Evolutionary conservation across 2,329 filamentous ascomycete genomes (phyloP), one percentile per base, ranked within the genome.

Genomic region (Fusarium sp.): DNA sequence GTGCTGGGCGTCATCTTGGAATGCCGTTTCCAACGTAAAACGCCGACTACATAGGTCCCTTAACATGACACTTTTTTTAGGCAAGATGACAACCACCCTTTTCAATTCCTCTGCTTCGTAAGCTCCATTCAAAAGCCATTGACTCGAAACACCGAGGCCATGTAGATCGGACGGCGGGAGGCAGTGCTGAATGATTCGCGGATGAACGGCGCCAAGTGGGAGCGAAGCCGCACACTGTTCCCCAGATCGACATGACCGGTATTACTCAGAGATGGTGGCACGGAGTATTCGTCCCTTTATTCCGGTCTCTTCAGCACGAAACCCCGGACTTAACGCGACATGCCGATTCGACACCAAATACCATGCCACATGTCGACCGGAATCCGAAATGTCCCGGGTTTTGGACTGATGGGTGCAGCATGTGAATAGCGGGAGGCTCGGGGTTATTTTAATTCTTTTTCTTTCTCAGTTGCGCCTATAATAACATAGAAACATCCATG

Each of bases 321-420:
- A 31, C 22, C 49, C 62, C 66, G 66, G 66, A 70, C 66, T 55
- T 67, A 56, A 53, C 49, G 49, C 34, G 36, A 36, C 53, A 55
- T 45, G 53, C 66, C 65, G 59, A 59, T 47, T 62, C 21, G 19
- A 26, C 15, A 49, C 21, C 38, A 38, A 10, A 56, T 34, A 3
- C 5, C 15, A 34, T 53, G 49, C 54, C 46, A 57, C 47, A 50
- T 57, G 28, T 45, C 45, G 34, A 34, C 49, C 67, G 67, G 67
- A 54, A 45, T 57, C 67, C 67, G 67, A 66, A 63, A 64, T 59
- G 36, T 42, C 62, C 67, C 67, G 57, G 47, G 33, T 59, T 45
- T 24, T 28, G 19, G 19, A 31, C 28, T 31, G 28, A 31, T 31
- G 28, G 9, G 28, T 31, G 28, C 28, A 31, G 28, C 28, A 31